Conservation (phyloP, 805 yeast genomes). For the Hanseniaspora clermontiae region DNA sequence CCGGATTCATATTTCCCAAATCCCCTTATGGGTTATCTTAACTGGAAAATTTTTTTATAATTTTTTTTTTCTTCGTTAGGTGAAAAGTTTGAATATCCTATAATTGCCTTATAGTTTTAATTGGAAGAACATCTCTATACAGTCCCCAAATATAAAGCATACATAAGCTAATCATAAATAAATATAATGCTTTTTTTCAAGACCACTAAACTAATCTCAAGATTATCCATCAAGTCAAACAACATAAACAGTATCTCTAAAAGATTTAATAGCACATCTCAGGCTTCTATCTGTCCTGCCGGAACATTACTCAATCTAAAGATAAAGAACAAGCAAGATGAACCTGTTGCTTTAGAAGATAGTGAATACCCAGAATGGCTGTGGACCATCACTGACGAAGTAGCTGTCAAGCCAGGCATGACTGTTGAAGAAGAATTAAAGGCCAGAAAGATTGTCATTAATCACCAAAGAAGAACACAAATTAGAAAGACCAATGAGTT, state of each 20-base stretch:
- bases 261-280: not conserved
- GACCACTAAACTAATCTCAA: not conserved
- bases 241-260: not conserved
- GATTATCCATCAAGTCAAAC: not conserved
- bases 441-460: slow-evolving; percentile 47
- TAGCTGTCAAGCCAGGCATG: slow-evolving; percentile 45
- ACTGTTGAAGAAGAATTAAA: slow-evolving; percentile 50
- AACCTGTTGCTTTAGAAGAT: slow-evolving; percentile 79
- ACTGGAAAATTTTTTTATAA: not conserved
- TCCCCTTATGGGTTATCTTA: too few relatives aligned
- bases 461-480: not conserved
- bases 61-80: not conserved
- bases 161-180: not conserved
- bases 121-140: too few relatives aligned
- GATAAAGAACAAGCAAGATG: slow-evolving; percentile 67
- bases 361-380: slow-evolving; percentile 89
- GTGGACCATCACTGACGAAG: slow-evolving; percentile 69
- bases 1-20: not conserved
- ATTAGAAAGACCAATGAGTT: slow-evolving; percentile 3
- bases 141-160: too few relatives aligned
- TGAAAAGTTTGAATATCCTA: not conserved
- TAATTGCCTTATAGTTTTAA: too few relatives aligned
- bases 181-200: not conserved
- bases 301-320: slow-evolving; percentile 65
- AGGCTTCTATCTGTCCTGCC: slow-evolving; percentile 44